Conservation (phyloP, 345 rosid genomes). For the Eucalyptus virginea region DNA sequence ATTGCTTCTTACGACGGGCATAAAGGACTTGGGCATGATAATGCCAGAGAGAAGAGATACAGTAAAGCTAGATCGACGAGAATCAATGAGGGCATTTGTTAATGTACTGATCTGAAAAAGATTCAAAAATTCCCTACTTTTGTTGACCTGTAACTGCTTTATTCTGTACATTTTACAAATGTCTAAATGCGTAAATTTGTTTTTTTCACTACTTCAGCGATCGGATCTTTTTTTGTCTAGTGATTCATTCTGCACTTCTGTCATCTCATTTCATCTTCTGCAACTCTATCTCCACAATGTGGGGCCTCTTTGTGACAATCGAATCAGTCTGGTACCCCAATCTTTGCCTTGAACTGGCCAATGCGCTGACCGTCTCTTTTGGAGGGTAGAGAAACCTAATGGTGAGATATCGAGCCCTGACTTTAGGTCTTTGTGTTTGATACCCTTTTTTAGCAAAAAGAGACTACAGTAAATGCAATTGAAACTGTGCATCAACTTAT, state of each 20-base stretch:
- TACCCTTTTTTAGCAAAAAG: not conserved
- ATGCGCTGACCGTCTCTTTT: not conserved
- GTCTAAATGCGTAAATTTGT: not conserved
- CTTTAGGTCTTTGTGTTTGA: not conserved
- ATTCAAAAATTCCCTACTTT: not conserved
- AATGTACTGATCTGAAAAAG: not conserved
- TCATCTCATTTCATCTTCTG: not conserved
- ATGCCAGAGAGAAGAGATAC: not conserved
- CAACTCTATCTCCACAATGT: not conserved
- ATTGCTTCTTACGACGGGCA: not conserved
- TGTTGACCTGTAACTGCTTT: not conserved
- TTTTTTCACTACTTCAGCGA: not conserved
- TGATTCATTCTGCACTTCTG: not conserved
- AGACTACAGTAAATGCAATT: not conserved
- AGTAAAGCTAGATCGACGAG: not conserved
- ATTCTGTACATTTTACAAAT: not conserved
- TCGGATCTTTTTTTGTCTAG: not conserved
- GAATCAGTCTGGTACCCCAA: not conserved
- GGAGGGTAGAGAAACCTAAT: not conserved
- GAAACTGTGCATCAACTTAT: not conserved
- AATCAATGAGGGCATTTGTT: not conserved
- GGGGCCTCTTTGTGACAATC: not conserved
- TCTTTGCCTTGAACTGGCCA: not conserved
- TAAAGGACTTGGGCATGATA: not conserved
- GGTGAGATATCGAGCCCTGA: not conserved